A percentile compares a stretch with the other conserved stretches of the same genome.
These are phyloP conservation scores for Sclerotinia spermophila DNA, from an alignment of 2,329 filamentous ascomycete species.

Conservation along the genomic window DNA sequence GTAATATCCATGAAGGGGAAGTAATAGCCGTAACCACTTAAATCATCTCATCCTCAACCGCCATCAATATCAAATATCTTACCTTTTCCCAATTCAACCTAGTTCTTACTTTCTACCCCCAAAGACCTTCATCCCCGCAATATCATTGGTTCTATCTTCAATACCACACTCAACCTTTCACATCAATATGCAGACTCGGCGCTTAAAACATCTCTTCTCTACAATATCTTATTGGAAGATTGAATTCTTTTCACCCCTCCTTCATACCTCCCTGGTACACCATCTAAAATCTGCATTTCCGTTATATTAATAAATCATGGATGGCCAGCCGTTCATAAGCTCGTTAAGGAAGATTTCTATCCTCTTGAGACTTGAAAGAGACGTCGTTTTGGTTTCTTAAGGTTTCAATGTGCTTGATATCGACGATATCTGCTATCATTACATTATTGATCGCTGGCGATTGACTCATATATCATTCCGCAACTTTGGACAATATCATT, in stretches of 20 bases:
- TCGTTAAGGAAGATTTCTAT: neutral
- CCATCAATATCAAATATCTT: neutral
- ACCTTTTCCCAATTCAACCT: neutral
- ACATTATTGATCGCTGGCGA: slow-evolving; percentile 15
- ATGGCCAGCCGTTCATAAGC: neutral
- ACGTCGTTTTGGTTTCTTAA: neutral
- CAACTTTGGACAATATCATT: no score
- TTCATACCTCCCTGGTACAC: neutral
- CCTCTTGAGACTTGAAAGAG: neutral
- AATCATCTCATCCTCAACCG: neutral
- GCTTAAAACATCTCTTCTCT: neutral
- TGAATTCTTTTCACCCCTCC: neutral
- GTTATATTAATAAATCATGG: slow-evolving; percentile 18
- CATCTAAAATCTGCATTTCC: slow-evolving; percentile 4
- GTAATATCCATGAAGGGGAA: neutral
- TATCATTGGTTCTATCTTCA: neutral
- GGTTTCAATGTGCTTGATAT: neutral
- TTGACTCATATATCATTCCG: slow-evolving; percentile 2
- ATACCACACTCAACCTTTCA: neutral
- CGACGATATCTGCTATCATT: neutral
- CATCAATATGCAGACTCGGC: slow-evolving; percentile 6
- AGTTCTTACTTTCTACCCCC: neutral
- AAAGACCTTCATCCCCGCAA: neutral
- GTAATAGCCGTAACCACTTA: neutral
- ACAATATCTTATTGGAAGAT: slow-evolving; percentile 1